phyloP scores from a whole-genome alignment of 1,284 basidiomycete species.

The Heterobasidion annosum region DNA sequence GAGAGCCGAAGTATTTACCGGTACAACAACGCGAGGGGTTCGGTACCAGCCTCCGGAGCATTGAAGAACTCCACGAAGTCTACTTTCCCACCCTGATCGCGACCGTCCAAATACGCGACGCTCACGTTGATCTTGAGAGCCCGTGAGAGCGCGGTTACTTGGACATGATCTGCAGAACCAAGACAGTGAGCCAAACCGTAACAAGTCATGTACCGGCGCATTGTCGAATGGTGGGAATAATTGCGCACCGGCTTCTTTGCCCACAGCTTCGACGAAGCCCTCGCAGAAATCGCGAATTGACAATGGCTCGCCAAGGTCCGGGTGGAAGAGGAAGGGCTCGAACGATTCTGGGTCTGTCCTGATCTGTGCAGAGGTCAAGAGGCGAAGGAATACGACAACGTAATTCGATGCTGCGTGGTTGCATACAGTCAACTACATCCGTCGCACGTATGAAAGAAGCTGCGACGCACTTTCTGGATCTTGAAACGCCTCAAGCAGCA shows the following conservation, averaged over 20 bases:
- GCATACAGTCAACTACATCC: conserved; percentile 1
- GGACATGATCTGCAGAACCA: conserved; percentile 60
- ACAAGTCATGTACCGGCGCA: not conserved
- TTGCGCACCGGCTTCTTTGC: conserved; percentile 68
- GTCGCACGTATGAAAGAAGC: conserved; percentile 3
- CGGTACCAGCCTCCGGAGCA: conserved; percentile 26
- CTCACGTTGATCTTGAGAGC: conserved; percentile 63
- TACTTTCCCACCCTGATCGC: conserved; percentile 36
- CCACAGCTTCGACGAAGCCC: conserved; percentile 69
- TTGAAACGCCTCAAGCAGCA: conserved; percentile 47
- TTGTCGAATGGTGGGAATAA: not conserved
- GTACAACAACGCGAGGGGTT: conserved; percentile 61
- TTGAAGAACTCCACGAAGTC: conserved; percentile 68
- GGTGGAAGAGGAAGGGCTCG: conserved; percentile 69
- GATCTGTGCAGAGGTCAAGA: conserved; percentile 79
- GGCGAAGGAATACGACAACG: conserved; percentile 68
- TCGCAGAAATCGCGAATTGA: conserved; percentile 63
- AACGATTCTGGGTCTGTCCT: conserved; percentile 57
- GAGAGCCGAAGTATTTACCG: conserved; percentile 38
- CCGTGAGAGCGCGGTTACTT: conserved; percentile 71
- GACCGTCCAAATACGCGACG: conserved; percentile 74
- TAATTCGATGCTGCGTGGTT: conserved; percentile 48
- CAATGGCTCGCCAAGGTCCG: conserved; percentile 55
- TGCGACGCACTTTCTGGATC: conserved; percentile 35
- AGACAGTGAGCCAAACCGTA: not conserved